These are phyloP conservation scores for Lipomyces japonicus DNA, from an alignment of 805 yeast species.

Conservation along the genomic window DNA sequence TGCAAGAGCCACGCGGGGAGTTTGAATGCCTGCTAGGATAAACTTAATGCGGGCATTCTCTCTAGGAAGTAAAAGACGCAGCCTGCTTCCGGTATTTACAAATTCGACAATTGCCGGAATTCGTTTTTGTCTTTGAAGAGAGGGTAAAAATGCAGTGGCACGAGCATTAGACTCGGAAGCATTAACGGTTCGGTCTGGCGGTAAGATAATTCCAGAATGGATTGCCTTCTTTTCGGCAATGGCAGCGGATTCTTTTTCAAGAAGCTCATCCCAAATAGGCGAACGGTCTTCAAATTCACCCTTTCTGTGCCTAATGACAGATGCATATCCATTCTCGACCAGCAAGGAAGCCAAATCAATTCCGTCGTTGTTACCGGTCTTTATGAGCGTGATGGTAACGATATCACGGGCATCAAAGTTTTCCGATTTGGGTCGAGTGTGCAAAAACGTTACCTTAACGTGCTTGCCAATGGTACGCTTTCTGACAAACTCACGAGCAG, in stretches of 20 bases:
- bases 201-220: slow-evolving; percentile 54
- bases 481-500: slow-evolving; percentile 74
- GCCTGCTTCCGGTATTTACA: slow-evolving; percentile 64
- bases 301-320: slow-evolving; percentile 74
- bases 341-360: slow-evolving; percentile 58
- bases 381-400: slow-evolving; percentile 46
- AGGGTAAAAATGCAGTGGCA: slow-evolving; percentile 69
- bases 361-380: slow-evolving; percentile 39
- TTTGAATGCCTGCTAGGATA: slow-evolving; percentile 69
- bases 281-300: slow-evolving; percentile 66
- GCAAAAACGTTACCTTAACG: slow-evolving; percentile 59
- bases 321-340: slow-evolving; percentile 65
- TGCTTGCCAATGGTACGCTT: slow-evolving; percentile 65
- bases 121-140: slow-evolving; percentile 61
- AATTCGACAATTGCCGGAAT: slow-evolving; percentile 70
- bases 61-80: slow-evolving; percentile 61
- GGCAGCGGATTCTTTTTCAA: slow-evolving; percentile 66
- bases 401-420: slow-evolving; percentile 63
- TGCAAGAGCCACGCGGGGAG: slow-evolving; percentile 38
- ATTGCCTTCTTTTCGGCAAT: slow-evolving; percentile 58
- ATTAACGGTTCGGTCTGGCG: slow-evolving; percentile 62
- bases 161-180: slow-evolving; percentile 71
- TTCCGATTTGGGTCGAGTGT: slow-evolving; percentile 57
- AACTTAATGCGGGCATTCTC: slow-evolving; percentile 67
- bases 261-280: slow-evolving; percentile 68